Evolutionary conservation across 805 yeast species (phyloP).

Genomic region (Wickerhamiella galacta): DNA sequence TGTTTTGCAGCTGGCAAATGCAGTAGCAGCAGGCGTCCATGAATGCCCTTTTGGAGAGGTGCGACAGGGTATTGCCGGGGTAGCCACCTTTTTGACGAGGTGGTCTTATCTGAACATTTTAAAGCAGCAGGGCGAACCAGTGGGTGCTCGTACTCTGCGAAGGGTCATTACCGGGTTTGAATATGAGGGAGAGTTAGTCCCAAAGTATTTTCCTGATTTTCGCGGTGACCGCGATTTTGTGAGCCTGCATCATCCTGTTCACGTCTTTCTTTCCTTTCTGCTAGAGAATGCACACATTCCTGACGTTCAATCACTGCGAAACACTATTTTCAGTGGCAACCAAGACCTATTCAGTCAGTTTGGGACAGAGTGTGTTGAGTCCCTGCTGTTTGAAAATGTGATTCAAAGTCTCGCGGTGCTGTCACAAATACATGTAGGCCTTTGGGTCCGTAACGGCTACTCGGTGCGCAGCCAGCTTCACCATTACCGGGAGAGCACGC

Average conservation of each 20-base stretch:
- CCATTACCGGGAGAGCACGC: conserved; percentile 58
- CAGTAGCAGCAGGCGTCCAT: conserved; percentile 21
- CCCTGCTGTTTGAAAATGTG: conserved; percentile 48
- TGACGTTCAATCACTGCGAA: conserved; percentile 12
- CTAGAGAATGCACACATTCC: conserved; percentile 32
- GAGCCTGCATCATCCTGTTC: conserved; percentile 68
- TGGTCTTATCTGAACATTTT: conserved; percentile 15
- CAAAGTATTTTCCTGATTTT: too few relatives aligned
- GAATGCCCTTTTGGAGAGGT: conserved; percentile 8
- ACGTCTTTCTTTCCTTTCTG: conserved; percentile 54
- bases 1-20: conserved; percentile 33
- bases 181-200: too few relatives aligned
- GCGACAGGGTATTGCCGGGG: conserved; percentile 12
- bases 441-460: conserved; percentile 90
- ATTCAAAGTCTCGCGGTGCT: conserved; percentile 58
- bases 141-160: too few relatives aligned
- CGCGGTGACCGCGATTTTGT: conserved; percentile 33
- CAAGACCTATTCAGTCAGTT: conserved; percentile 2
- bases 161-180: too few relatives aligned
- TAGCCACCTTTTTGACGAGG: conserved; percentile 13
- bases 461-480: conserved; percentile 64
- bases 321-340: conserved; percentile 1
- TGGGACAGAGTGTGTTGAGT: conserved; percentile 11
- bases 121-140: neutral
- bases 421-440: conserved; percentile 73